Percentiles rank a stretch among this genome's conserved stretches.
Evolutionary conservation across 441 rosid species (phyloP).

Genomic region (Geranium incanum): DNA sequence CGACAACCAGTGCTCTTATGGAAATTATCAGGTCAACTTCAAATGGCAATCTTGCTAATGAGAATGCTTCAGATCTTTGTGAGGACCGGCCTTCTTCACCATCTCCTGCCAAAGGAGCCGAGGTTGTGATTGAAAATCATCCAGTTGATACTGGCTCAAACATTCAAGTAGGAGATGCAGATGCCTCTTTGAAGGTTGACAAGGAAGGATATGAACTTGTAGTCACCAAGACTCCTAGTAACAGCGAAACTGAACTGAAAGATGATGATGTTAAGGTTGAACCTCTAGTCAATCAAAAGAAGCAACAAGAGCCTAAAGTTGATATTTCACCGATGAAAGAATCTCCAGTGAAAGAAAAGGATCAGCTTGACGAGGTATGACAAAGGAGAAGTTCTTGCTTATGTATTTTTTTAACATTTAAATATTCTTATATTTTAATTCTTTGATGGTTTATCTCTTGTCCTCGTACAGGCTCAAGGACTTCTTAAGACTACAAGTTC

Average conservation of each 20-base stretch:
- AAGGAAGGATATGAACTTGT: slow-evolving; percentile 39
- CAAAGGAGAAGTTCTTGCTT: slow-evolving; percentile 12
- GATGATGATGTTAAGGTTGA: slow-evolving; percentile 37
- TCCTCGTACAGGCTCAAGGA: slow-evolving; percentile 76
- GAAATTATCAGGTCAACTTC: slow-evolving; percentile 31
- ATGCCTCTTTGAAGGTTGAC: slow-evolving; percentile 37
- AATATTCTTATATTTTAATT: slow-evolving; percentile 17
- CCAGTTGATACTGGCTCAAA: slow-evolving; percentile 30
- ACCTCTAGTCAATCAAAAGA: slow-evolving; percentile 39
- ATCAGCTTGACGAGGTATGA: slow-evolving; percentile 90
- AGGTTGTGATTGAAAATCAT: slow-evolving; percentile 36
- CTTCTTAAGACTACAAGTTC: slow-evolving; percentile 72
- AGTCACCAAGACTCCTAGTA: slow-evolving; percentile 30
- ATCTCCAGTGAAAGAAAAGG: slow-evolving; percentile 51
- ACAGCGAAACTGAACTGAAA: slow-evolving; percentile 29
- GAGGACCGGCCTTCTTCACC: slow-evolving; percentile 32
- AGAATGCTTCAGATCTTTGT: slow-evolving; percentile 37
- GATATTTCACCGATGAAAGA: slow-evolving; percentile 22
- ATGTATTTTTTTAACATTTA: slow-evolving; percentile 10
- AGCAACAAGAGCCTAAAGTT: slow-evolving; percentile 34
- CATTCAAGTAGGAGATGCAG: slow-evolving; percentile 30
- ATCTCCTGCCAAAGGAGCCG: slow-evolving; percentile 41
- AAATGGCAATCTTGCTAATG: slow-evolving; percentile 36
- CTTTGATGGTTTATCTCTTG: slow-evolving; percentile 22
- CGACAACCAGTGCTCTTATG: slow-evolving; percentile 28